These are phyloP conservation scores for Penicillium nucicola DNA, from an alignment of 495 filamentous ascomycete species.

Conservation along the genomic window DNA sequence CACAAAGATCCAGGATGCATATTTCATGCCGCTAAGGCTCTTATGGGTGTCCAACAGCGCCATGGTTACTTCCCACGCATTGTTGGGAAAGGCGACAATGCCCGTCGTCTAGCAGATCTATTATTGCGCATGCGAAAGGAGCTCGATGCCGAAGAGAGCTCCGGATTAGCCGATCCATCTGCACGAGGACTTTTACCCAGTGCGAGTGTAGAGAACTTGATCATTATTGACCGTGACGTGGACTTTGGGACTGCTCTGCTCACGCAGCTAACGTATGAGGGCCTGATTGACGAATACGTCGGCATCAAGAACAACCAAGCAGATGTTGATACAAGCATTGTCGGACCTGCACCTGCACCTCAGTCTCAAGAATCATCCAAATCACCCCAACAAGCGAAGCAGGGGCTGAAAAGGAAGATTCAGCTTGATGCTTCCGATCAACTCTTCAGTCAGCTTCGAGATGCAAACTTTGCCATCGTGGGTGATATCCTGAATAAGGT, in stretches of 20 bases:
- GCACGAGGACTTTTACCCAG: conserved; percentile 77
- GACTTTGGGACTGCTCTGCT: conserved; percentile 89
- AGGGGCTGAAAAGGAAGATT: conserved; percentile 82
- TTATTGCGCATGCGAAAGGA: conserved; percentile 93
- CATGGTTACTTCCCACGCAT: conserved; percentile 95
- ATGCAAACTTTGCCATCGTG: conserved; percentile 94
- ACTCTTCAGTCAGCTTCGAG: conserved; percentile 82
- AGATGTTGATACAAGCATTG: conserved; percentile 88
- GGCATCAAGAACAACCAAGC: conserved; percentile 84
- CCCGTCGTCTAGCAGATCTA: conserved; percentile 81
- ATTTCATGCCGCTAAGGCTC: conserved; percentile 82
- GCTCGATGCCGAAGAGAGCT: conserved; percentile 74
- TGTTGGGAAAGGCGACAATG: conserved; percentile 93
- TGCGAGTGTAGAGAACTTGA: conserved; percentile 78
- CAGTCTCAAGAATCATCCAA: conserved; percentile 54
- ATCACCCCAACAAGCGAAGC: conserved; percentile 50
- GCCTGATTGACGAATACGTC: conserved; percentile 91
- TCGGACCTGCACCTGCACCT: conserved; percentile 64
- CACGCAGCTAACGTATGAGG: conserved; percentile 96
- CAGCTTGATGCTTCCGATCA: conserved; percentile 86
- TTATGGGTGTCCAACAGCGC: conserved; percentile 90
- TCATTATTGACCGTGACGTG: conserved; percentile 93
- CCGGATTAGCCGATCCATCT: conserved; percentile 49
- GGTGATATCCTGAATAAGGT: conserved; percentile 86
- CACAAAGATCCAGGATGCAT: conserved; percentile 88